These are phyloP conservation scores for Talinum fruticosum DNA, from an alignment of 148 eudicot species.

Conservation along the genomic window DNA sequence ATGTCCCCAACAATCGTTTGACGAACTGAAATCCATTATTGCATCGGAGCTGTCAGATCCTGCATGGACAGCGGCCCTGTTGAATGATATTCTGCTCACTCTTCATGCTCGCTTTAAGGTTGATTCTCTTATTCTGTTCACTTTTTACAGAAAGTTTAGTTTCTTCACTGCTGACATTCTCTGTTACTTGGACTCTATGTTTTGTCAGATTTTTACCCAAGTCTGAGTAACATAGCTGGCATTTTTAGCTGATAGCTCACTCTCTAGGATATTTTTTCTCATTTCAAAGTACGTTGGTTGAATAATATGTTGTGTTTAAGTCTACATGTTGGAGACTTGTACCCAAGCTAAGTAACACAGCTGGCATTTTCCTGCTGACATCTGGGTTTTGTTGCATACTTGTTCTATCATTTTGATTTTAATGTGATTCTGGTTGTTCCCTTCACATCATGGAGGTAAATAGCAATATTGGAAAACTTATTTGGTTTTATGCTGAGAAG, in stretches of 20 bases:
- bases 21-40: conserved; percentile 89
- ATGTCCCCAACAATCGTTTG: conserved; percentile 95
- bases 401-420: too few species aligned
- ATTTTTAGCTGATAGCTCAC: neutral
- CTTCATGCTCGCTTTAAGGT: conserved; percentile 99
- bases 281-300: too few species aligned
- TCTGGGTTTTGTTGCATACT: too few species aligned
- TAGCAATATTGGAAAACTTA: too few species aligned
- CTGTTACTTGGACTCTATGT: conserved; percentile 1
- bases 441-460: neutral
- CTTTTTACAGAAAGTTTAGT: neutral
- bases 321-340: too few species aligned
- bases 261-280: neutral
- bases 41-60: conserved; percentile 99
- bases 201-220: neutral
- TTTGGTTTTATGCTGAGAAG: too few species aligned
- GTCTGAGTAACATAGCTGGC: neutral
- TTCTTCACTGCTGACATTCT: neutral
- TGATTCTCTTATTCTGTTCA: conserved; percentile 4
- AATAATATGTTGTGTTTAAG: too few species aligned
- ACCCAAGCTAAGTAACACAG: too few species aligned
- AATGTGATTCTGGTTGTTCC: neutral
- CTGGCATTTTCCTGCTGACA: too few species aligned
- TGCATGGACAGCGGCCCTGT: conserved; percentile 86
- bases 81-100: conserved; percentile 94